A percentile compares a stretch with the other conserved stretches of the same genome.
phyloP scores from a whole-genome alignment of 208 protist species.

The Trypanosoma caninum region DNA sequence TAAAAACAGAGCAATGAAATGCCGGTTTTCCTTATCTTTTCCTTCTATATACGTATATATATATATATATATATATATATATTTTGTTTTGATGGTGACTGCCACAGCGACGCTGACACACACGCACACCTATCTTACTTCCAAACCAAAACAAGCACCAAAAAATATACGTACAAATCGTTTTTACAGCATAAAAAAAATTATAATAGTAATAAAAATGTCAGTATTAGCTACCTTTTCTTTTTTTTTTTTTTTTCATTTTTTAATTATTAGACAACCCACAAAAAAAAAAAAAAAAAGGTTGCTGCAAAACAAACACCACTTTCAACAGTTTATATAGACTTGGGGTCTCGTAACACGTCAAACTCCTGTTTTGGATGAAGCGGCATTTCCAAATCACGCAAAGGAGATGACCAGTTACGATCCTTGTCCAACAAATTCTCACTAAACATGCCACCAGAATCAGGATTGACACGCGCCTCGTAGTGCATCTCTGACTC shows the following conservation, averaged over 20 bases:
- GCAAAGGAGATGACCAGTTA: constrained; percentile 69
- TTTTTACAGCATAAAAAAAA: background rate
- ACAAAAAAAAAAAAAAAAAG: background rate
- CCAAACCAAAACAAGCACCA: too few species aligned
- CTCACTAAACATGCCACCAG: constrained; percentile 29
- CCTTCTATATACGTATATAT: too few species aligned
- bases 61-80: too few species aligned
- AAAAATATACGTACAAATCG: too few species aligned
- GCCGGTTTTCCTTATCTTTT: background rate
- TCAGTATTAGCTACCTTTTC: background rate
- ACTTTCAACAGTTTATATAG: constrained; percentile 25
- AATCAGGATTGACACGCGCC: constrained; percentile 67
- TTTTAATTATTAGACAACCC: background rate
- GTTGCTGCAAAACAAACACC: background rate
- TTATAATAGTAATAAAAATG: background rate
- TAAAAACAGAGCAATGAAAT: background rate
- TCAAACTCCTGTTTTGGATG: constrained; percentile 75
- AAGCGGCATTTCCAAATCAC: constrained; percentile 69
- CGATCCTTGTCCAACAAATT: constrained; percentile 53
- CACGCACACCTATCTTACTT: constrained; percentile 1
- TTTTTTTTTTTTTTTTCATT: background rate
- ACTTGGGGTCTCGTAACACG: constrained; percentile 68
- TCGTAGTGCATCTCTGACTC: constrained; percentile 92
- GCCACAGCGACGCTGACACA: background rate
- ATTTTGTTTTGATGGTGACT: too few species aligned